Base-by-base conservation (phyloP, 495 filamentous ascomycete species). In the Penicillium longicatenatum region DNA sequence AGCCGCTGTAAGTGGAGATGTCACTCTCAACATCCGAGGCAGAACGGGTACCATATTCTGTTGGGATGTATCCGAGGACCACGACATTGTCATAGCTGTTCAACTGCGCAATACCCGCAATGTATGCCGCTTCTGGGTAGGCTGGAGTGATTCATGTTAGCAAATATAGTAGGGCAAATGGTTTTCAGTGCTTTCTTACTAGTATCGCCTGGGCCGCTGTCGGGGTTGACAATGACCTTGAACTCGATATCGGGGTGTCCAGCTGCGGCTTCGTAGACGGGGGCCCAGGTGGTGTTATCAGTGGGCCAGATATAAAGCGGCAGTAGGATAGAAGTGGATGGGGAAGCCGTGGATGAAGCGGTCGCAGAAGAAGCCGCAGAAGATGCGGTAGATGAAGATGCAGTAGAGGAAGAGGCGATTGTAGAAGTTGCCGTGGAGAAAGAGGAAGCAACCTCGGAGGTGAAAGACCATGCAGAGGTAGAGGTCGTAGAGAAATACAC, bases 221-320 rank as follows among this genome's bases (percentile, higher is more conserved):
- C 48, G 2, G 79, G 78, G 62, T 82, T 79, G 55, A 82, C 65
- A 52, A 84, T 72, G 8, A 81, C 62, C 20, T 75, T 66, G 62
- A 72, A 78, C 3, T 62, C 53, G 14, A 77, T 62, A 16, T 66
- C 39, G 0, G 75, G 68, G 46, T 79, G 60, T 12, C 74, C 45
- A 9, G 54, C 31, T 19, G 80, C 67, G 29, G 68, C 67, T 3
- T 72, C 58, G 46, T 73, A 71, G 50, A 78, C 67, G 20, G 76
- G 68, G 11, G 55, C 46, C 82, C 82, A 84, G 45, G 70, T 69
- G n/a, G 59, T 62, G 24, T 60, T 62, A n/a, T 45, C 49, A 7
- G 56, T 60, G 2, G 82, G 82, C 63, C 77, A 82, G 37, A 71
- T 52, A 61, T 84, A 84, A 19, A 85, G 68, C 3, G 82, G 81